Conservation (phyloP, 306 rosid species). For the Myrica gale region DNA sequence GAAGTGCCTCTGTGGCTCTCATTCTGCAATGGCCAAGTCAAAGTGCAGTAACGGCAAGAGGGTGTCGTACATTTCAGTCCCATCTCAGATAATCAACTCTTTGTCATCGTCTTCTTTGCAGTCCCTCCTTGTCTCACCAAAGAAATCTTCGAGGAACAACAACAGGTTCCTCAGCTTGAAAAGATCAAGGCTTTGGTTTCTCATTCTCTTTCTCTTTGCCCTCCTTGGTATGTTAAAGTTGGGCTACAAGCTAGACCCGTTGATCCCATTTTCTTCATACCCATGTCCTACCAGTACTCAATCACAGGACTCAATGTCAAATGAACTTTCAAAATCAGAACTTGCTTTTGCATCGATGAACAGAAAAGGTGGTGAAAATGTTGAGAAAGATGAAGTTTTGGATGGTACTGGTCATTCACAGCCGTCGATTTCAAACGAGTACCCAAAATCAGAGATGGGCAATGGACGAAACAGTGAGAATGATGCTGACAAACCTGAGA, state of each 20-base stretch:
- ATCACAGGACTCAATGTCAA: slow-evolving; percentile 30
- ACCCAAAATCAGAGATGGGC: slow-evolving; percentile 32
- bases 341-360: slow-evolving; percentile 20
- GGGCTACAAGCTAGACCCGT: slow-evolving; percentile 39
- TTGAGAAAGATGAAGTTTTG: slow-evolving; percentile 25
- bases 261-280: slow-evolving; percentile 42
- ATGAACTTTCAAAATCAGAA: slow-evolving; percentile 27
- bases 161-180: slow-evolving; percentile 32
- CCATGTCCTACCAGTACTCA: slow-evolving; percentile 50
- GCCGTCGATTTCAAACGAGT: slow-evolving; percentile 34
- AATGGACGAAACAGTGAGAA: slow-evolving; percentile 23
- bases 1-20: neutral
- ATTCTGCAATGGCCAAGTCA: slow-evolving; percentile 59
- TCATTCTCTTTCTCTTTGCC: slow-evolving; percentile 54
- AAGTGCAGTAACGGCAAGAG: slow-evolving; percentile 57
- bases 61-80: slow-evolving; percentile 80
- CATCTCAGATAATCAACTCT: slow-evolving; percentile 87
- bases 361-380: slow-evolving; percentile 13
- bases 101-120: slow-evolving; percentile 80
- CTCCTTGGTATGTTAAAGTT: slow-evolving; percentile 64
- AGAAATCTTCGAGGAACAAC: slow-evolving; percentile 55
- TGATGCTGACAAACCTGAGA: slow-evolving; percentile 16
- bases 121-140: slow-evolving; percentile 77
- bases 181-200: slow-evolving; percentile 51
- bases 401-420: slow-evolving; percentile 1